A percentile compares a stretch with the other conserved stretches of the same genome.
These are phyloP conservation scores for Rhodofomes roseus DNA, from an alignment of 1,284 basidiomycete genomes.

Conservation along the genomic window DNA sequence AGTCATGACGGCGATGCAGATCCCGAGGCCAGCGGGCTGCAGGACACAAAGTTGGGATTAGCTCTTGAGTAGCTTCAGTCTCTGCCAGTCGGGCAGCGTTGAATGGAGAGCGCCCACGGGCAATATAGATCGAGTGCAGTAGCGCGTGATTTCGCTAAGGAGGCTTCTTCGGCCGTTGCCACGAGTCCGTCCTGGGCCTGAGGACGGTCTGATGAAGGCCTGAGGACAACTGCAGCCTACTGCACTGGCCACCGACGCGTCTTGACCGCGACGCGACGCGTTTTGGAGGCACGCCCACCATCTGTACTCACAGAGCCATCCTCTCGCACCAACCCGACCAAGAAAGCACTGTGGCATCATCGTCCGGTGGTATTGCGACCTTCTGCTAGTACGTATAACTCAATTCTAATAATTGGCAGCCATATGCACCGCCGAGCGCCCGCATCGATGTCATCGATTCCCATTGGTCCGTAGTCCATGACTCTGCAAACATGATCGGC, in stretches of 20 bases:
- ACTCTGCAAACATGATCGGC: background rate
- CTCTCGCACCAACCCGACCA: background rate
- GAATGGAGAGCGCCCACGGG: background rate
- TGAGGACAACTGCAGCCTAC: no score
- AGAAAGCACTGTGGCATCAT: no score
- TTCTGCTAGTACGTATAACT: background rate
- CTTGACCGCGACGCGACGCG: no score
- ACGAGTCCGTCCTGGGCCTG: no score
- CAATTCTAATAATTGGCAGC: no score
- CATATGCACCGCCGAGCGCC: background rate
- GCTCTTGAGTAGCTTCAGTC: conserved; percentile 12
- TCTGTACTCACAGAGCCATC: background rate
- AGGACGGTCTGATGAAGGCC: no score
- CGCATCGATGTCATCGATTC: background rate
- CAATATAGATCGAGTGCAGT: background rate
- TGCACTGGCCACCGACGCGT: background rate
- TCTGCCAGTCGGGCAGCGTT: conserved; percentile 6
- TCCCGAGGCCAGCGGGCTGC: background rate
- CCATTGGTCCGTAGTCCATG: background rate
- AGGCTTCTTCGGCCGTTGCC: background rate
- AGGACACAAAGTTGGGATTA: background rate
- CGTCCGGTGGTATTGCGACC: background rate
- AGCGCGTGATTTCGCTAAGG: background rate
- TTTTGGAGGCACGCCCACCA: background rate
- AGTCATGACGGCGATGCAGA: conserved; percentile 18